Conservation (phyloP, 1,284 basidiomycete species). For the Fomitopsis pinicola region DNA sequence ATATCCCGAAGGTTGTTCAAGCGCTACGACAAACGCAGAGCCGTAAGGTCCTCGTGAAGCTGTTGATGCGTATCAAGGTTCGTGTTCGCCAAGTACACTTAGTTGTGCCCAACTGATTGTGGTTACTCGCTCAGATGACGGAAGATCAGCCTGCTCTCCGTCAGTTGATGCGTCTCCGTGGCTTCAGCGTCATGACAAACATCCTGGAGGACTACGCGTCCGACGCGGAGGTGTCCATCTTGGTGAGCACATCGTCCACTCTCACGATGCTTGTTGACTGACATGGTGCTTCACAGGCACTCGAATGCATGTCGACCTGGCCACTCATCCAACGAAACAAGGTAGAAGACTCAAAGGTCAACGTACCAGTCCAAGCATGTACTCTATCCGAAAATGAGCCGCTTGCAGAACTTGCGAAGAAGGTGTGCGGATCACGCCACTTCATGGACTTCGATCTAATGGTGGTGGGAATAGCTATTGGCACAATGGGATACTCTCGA, state of each 20-base stretch:
- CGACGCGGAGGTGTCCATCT: conserved; percentile 68
- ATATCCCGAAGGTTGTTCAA: conserved; percentile 88
- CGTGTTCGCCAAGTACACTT: not conserved
- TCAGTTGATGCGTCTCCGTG: conserved; percentile 90
- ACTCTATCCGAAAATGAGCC: conserved; percentile 52
- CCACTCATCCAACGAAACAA: conserved; percentile 89
- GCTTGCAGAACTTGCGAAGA: conserved; percentile 52
- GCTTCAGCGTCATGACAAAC: conserved; percentile 90
- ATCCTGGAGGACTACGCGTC: conserved; percentile 77
- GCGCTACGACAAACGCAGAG: conserved; percentile 90
- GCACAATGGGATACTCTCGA: conserved; percentile 75
- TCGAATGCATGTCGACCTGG: conserved; percentile 79
- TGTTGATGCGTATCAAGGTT: conserved; percentile 86
- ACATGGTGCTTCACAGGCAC: conserved; percentile 41
- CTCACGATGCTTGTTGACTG: not conserved
- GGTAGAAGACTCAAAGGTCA: conserved; percentile 84
- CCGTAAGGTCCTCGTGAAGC: conserved; percentile 76
- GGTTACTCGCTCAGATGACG: conserved; percentile 61
- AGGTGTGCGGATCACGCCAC: conserved; percentile 35
- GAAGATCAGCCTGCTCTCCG: conserved; percentile 77
- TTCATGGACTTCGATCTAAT: conserved; percentile 1
- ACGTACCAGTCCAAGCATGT: conserved; percentile 58
- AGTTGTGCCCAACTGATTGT: not conserved
- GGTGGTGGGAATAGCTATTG: conserved; percentile 45
- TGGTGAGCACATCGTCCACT: conserved; percentile 40